phyloP scores from a whole-genome alignment of 2,329 filamentous ascomycete species.

The Pseudogymnoascus sp. region DNA sequence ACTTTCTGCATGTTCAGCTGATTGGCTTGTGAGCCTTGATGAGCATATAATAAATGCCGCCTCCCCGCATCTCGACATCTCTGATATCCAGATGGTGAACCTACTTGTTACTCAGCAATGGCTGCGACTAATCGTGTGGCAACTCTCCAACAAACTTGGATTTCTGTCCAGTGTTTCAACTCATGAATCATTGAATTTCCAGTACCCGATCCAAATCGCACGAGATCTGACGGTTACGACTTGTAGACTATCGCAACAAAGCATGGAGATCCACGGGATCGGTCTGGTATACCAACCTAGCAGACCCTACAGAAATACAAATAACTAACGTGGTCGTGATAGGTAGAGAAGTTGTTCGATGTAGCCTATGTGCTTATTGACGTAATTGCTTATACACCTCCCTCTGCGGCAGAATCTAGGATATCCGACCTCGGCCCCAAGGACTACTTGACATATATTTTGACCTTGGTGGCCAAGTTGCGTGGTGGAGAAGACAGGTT shows the following conservation, averaged over 20 bases:
- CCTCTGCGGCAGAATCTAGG: background rate
- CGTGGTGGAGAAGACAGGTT: conserved; percentile 4
- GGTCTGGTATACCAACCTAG: conserved; percentile 19
- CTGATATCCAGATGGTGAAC: conserved; percentile 60
- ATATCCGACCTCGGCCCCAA: background rate
- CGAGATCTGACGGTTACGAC: conserved; percentile 42
- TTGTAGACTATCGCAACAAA: conserved; percentile 30
- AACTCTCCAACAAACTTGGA: conserved; percentile 58
- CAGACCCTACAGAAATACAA: background rate
- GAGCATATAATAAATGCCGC: conserved; percentile 41
- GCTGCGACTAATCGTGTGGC: conserved; percentile 65
- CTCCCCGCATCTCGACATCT: conserved; percentile 28
- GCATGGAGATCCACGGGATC: conserved; percentile 41
- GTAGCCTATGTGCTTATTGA: background rate
- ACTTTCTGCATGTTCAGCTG: conserved; percentile 32
- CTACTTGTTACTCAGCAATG: conserved; percentile 63
- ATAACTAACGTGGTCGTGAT: background rate
- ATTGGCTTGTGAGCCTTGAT: conserved; percentile 37
- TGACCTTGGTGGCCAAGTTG: conserved; percentile 1
- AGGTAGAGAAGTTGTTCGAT: conserved; percentile 1
- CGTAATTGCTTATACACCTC: conserved; percentile 1
- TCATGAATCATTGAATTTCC: conserved; percentile 53
- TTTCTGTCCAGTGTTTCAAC: conserved; percentile 50
- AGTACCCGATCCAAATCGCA: conserved; percentile 54
- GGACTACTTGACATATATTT: background rate